Percentiles rank a stretch among this genome's conserved stretches.
These are phyloP conservation scores for bread wheat (Triticum aestivum) DNA, from an alignment of 176 grass and related monocot genomes.

Conservation along the genomic window IWGSC_CS_RefSeq_v2.1 NC_057808.1:529674965-529675464, in stretches of 20 bases:
- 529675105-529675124: neutral
- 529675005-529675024: too few species aligned
- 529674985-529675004: neutral
- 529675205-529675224: neutral
- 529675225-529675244: neutral
- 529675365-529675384: neutral
- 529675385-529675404: neutral
- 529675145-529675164: neutral
- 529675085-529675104: constrained; percentile 30
- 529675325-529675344: neutral
- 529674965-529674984: neutral
- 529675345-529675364: neutral
- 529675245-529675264: constrained; percentile 31
- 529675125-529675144: constrained; percentile 41
- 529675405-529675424: constrained; percentile 86
- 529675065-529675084: neutral
- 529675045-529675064: too few species aligned
- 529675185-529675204: constrained; percentile 24
- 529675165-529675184: constrained; percentile 10
- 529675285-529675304: neutral
- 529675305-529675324: neutral
- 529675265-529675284: neutral
- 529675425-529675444: constrained; percentile 74
- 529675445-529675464: constrained; percentile 48
- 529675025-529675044: too few species aligned